Evolutionary conservation across 2,329 filamentous ascomycete species (phyloP), one percentile per base, ranked within the genome.

Genomic region (Purpureocillium lavendulum): DNA sequence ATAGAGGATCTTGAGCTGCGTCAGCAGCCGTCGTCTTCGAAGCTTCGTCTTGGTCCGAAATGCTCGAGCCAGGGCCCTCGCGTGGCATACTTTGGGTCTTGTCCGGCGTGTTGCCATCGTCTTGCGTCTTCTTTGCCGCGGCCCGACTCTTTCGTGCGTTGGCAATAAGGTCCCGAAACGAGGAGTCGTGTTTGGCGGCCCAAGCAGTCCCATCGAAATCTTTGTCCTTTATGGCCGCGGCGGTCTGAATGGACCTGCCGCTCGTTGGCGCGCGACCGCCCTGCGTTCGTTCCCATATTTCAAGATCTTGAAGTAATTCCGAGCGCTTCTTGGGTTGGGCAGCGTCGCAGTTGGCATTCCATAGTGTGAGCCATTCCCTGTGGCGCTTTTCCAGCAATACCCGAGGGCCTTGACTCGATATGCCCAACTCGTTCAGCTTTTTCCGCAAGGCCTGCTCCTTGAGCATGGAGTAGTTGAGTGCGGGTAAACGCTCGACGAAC

Each of bases 321-420:
- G 64, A 55, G 46, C 85, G 87, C 10, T 70, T 69, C 55, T 83
- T 84, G 0, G 87, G 87, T 2, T 69, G 67, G 29, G 75, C 75
- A 2, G 89, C 84, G 60, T 98, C 92, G 62, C 88, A 95, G 57
- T 98, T 98, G 10, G 94, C 86, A 59, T 98, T 98, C 84, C 87
- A 96, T 14, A 98, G 65, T 30, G 92, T 96, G 38, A 92, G 73
- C 89, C 89, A 98, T 60, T 98, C 92, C 17, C 77, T 86, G 54
- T 97, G 89, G 14, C 94, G 77, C 48, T 73, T 76, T 56, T 90
- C 83, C 39, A 97, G 68, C 2, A 89, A 69, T 34, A 72, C 66
- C 34, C 82, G 82, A 1, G 72, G 61, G 1, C 92, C 92, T 43
- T 66, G 70, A 9, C 71, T 74, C 0, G 87, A 82, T 41, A 97